These are phyloP conservation scores for Tulasnella sp. DNA, from an alignment of 768 basidiomycete genomes.

Conservation along the genomic window DNA sequence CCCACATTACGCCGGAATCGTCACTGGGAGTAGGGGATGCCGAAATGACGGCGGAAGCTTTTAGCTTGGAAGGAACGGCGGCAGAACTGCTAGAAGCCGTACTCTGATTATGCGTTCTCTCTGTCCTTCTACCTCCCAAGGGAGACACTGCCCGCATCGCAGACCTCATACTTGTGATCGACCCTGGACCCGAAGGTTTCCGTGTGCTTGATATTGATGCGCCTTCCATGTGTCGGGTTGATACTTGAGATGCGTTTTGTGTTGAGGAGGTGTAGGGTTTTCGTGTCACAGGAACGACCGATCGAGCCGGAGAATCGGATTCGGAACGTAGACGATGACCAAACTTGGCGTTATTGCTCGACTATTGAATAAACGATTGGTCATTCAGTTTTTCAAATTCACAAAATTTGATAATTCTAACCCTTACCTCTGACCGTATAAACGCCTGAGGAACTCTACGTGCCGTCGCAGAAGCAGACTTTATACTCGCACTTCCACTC, in stretches of 20 bases:
- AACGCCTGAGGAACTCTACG: constrained; percentile 7
- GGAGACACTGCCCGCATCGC: constrained; percentile 32
- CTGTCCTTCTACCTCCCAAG: constrained; percentile 31
- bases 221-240: constrained; percentile 2
- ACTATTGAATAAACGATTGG: constrained; percentile 36
- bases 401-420: constrained; percentile 14
- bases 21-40: constrained; percentile 64
- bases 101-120: constrained; percentile 34
- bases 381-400: constrained; percentile 17
- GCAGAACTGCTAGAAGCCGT: constrained; percentile 24
- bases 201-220: constrained; percentile 1
- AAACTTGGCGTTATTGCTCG: constrained; percentile 87
- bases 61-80: constrained; percentile 28
- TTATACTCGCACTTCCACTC: constrained; percentile 32
- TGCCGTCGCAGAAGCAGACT: constrained; percentile 34
- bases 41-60: constrained; percentile 23
- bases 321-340: constrained; percentile 67
- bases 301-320: constrained; percentile 23
- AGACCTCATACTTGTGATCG: neutral
- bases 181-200: neutral
- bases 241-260: constrained; percentile 35
- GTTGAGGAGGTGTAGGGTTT: constrained; percentile 23
- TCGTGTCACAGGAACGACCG: too few relatives aligned
- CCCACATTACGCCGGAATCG: constrained; percentile 59
- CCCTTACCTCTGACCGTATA: constrained; percentile 8